phyloP scores from a whole-genome alignment of 139 green algal species.

The Yamagishiella unicocca region DNA sequence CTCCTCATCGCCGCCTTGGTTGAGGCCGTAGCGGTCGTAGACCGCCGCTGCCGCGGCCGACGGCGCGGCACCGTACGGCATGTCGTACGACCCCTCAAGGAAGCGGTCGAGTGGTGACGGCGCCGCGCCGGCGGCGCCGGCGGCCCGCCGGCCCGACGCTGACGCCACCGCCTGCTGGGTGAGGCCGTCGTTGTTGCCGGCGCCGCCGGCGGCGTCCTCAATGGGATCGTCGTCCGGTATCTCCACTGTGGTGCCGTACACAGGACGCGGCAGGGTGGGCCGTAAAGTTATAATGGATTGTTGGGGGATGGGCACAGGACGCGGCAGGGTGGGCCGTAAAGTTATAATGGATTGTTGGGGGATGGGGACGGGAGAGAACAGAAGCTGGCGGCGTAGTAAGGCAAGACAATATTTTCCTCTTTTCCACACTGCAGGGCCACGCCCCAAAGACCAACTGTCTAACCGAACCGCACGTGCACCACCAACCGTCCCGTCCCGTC shows the following conservation, averaged over 20 bases:
- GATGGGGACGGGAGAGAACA: background rate
- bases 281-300: too few species aligned
- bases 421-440: too few species aligned
- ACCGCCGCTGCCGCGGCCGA: background rate
- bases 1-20: background rate
- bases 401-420: too few species aligned
- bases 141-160: background rate
- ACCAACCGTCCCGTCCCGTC: conserved; percentile 18
- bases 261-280: too few species aligned
- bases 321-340: too few species aligned
- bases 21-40: conserved; percentile 44
- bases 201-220: background rate
- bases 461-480: too few species aligned
- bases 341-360: too few species aligned
- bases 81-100: conserved; percentile 54
- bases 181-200: background rate
- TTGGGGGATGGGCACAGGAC: too few species aligned
- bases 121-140: background rate
- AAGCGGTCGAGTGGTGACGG: conserved; percentile 53
- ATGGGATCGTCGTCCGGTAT: background rate
- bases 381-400: too few species aligned
- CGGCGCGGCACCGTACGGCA: conserved; percentile 25
- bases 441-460: too few species aligned
- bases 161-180: background rate
- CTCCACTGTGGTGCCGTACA: background rate